A percentile compares a stretch with the other conserved stretches of the same genome.
Conservation (phyloP, 2,329 filamentous ascomycete genomes). For the Epichloe sibirici region DNA sequence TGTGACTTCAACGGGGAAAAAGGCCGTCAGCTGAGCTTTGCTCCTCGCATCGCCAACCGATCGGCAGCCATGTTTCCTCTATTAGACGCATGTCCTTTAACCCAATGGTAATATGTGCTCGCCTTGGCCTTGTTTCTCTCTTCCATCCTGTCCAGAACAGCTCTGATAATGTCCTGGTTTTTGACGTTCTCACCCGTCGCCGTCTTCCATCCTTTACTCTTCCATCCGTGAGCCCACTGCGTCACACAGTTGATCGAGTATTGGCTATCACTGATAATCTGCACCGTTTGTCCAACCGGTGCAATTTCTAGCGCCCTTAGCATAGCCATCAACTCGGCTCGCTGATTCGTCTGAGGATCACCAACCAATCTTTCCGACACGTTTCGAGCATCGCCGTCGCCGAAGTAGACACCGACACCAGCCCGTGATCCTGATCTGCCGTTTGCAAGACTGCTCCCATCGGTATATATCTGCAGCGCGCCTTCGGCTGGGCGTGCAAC, state of each 20-base stretch:
- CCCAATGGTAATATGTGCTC: conserved; percentile 67
- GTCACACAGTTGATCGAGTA: conserved; percentile 87
- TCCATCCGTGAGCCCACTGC: conserved; percentile 71
- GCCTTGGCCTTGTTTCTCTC: conserved; percentile 49
- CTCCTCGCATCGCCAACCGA: conserved; percentile 49
- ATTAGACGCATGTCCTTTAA: conserved; percentile 71
- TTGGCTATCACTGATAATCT: conserved; percentile 78
- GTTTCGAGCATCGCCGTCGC: conserved; percentile 42
- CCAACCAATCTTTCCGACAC: conserved; percentile 67
- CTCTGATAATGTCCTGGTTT: conserved; percentile 74
- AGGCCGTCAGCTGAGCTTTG: conserved; percentile 15
- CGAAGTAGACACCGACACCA: conserved; percentile 54
- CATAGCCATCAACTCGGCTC: conserved; percentile 87
- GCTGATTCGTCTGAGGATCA: conserved; percentile 77
- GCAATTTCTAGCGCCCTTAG: conserved; percentile 69
- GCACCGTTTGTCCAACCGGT: conserved; percentile 52
- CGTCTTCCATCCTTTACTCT: conserved; percentile 66
- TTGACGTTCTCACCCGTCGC: conserved; percentile 58
- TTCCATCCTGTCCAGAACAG: conserved; percentile 58
- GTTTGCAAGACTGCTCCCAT: conserved; percentile 49
- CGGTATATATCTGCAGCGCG: conserved; percentile 41
- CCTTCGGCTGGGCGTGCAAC: conserved; percentile 7
- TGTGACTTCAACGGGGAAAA: background rate
- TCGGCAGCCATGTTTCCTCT: conserved; percentile 74
- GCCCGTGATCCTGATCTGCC: conserved; percentile 42